These are phyloP conservation scores for Porcisia deanei DNA, from an alignment of 208 protist species.

Conservation along the genomic window DNA sequence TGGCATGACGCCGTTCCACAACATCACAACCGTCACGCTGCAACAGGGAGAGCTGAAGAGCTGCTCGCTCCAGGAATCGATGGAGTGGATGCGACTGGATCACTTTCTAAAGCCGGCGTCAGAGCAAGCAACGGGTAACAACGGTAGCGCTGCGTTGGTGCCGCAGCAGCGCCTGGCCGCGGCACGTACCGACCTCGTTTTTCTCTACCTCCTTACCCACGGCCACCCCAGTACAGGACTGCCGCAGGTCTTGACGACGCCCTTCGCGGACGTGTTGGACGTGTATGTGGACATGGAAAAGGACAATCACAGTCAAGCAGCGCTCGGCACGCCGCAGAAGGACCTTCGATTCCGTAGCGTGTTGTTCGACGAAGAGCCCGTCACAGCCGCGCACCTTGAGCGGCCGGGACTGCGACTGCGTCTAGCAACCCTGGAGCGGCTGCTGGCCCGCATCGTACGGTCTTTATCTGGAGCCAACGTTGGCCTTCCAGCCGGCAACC, in stretches of 20 bases:
- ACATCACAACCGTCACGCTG: constrained; percentile 65
- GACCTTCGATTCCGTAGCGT: constrained; percentile 15
- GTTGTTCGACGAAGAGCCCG: constrained; percentile 38
- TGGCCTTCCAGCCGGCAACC: constrained; percentile 15
- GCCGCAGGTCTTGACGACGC: constrained; percentile 30
- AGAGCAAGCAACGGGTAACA: not conserved
- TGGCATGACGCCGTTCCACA: constrained; percentile 63
- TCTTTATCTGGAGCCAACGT: not conserved
- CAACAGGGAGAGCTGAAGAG: constrained; percentile 62
- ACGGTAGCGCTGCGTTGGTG: not conserved
- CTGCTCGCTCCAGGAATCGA: constrained; percentile 52
- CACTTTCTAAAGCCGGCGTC: constrained; percentile 30
- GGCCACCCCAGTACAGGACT: constrained; percentile 58
- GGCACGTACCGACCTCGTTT: constrained; percentile 63
- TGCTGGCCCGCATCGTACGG: constrained; percentile 40
- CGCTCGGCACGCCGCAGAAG: not conserved
- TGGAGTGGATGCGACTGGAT: constrained; percentile 72
- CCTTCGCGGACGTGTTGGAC: constrained; percentile 63
- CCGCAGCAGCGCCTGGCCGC: constrained; percentile 39
- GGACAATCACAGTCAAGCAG: not conserved
- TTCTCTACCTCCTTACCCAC: constrained; percentile 62
- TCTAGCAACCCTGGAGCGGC: constrained; percentile 26
- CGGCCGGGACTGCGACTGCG: constrained; percentile 42
- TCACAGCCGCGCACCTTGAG: constrained; percentile 9
- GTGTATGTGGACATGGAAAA: constrained; percentile 41